Evolutionary conservation across 345 rosid genomes (phyloP).

Genomic region (Adansonia digitata): DNA sequence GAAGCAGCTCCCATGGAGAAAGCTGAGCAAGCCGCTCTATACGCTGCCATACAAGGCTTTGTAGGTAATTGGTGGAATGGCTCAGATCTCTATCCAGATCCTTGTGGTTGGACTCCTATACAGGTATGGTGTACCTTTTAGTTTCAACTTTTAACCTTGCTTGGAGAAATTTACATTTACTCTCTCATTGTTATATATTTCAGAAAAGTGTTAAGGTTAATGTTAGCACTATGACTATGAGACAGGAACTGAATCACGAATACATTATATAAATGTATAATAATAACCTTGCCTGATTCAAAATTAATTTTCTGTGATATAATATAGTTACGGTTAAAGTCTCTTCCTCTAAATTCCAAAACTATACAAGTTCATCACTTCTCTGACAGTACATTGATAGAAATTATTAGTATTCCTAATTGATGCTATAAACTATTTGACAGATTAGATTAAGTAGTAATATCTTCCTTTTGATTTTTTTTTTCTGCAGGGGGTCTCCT

Average conservation of each 20-base stretch:
- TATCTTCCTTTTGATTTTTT: slow-evolving; percentile 3
- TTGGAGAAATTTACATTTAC: neutral
- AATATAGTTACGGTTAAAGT: neutral
- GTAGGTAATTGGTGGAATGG: slow-evolving; percentile 91
- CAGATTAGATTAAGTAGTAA: neutral
- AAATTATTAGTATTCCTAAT: neutral
- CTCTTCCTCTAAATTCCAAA: neutral
- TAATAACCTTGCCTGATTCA: neutral
- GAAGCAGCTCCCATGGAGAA: slow-evolving; percentile 67
- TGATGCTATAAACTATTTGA: neutral
- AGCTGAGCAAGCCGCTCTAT: slow-evolving; percentile 64
- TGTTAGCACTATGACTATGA: neutral
- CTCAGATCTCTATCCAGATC: slow-evolving; percentile 86
- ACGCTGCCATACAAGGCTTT: slow-evolving; percentile 74
- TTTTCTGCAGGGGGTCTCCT: slow-evolving; percentile 68
- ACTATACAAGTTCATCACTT: neutral
- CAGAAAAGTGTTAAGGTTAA: neutral
- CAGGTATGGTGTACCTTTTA: slow-evolving; percentile 42
- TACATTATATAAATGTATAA: too few relatives aligned
- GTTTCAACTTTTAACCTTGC: neutral
- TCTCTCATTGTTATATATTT: slow-evolving; percentile 10
- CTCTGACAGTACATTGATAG: neutral
- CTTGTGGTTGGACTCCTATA: slow-evolving; percentile 97
- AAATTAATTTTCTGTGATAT: neutral
- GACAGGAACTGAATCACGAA: too few relatives aligned